These are phyloP conservation scores for Neonectria ditissima DNA, from an alignment of 2,329 filamentous ascomycete species.

Conservation along the genomic window DNA sequence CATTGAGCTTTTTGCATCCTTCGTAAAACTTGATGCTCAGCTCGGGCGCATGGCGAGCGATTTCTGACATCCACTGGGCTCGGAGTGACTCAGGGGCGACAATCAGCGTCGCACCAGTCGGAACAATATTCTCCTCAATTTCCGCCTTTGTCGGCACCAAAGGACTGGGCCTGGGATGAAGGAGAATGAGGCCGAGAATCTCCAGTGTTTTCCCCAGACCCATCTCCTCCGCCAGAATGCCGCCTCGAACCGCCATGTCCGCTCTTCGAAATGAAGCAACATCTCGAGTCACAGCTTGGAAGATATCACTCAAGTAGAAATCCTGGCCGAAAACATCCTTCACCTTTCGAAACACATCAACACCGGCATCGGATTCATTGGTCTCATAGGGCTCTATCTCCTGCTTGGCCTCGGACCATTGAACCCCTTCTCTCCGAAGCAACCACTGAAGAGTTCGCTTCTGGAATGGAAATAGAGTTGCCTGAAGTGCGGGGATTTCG, in stretches of 20 bases:
- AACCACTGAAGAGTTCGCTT: slow-evolving; percentile 78
- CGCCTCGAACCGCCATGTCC: slow-evolving; percentile 63
- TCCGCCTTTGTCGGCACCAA: slow-evolving; percentile 44
- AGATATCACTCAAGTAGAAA: slow-evolving; percentile 72
- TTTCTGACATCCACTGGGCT: slow-evolving; percentile 72
- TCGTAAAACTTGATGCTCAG: slow-evolving; percentile 68
- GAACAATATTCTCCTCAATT: slow-evolving; percentile 54
- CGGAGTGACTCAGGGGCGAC: slow-evolving; percentile 68
- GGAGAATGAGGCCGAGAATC: slow-evolving; percentile 75
- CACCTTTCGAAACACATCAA: slow-evolving; percentile 49
- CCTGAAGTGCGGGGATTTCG: slow-evolving; percentile 57
- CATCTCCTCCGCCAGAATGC: slow-evolving; percentile 85
- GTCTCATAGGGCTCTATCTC: slow-evolving; percentile 34
- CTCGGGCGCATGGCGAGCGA: slow-evolving; percentile 67
- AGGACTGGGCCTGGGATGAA: slow-evolving; percentile 62
- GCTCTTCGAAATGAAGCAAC: slow-evolving; percentile 55
- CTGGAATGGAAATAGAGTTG: slow-evolving; percentile 78
- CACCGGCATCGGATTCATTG: slow-evolving; percentile 17
- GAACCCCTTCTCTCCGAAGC: slow-evolving; percentile 72
- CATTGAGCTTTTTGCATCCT: slow-evolving; percentile 57
- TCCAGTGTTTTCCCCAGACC: slow-evolving; percentile 85
- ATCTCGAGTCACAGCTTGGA: slow-evolving; percentile 69
- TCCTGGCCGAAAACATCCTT: slow-evolving; percentile 49
- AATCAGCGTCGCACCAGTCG: slow-evolving; percentile 70
- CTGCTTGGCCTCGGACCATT: slow-evolving; percentile 52